Evolutionary conservation across 495 filamentous ascomycete genomes (phyloP).

Genomic region (Penicillium herquei): DNA sequence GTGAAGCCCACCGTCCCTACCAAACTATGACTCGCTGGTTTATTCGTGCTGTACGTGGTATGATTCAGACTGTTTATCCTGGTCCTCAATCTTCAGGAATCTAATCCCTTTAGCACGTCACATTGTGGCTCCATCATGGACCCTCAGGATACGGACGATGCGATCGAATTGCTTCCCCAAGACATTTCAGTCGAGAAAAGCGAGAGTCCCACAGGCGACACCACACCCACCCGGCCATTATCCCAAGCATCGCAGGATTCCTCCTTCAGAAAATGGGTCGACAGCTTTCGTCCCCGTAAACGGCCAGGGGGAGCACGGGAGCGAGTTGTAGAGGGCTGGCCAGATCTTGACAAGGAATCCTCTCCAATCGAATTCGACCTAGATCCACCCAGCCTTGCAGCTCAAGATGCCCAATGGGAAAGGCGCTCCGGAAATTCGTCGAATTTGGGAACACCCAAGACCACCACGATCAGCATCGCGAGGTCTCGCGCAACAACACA

Average conservation of each 20-base stretch:
- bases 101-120: constrained; percentile 3
- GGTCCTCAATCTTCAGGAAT: constrained; percentile 10
- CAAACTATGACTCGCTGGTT: constrained; percentile 15
- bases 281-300: constrained; percentile 48
- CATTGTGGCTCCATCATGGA: constrained; percentile 16
- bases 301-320: constrained; percentile 22
- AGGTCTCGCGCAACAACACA: constrained; percentile 57
- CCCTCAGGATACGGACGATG: constrained; percentile 4
- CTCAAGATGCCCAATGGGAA: constrained; percentile 43
- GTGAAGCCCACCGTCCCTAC: constrained; percentile 15
- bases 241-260: constrained; percentile 7
- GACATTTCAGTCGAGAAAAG: constrained; percentile 17
- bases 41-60: constrained; percentile 5
- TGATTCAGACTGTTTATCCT: background rate
- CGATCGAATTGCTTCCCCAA: background rate
- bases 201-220: background rate
- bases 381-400: background rate
- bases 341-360: constrained; percentile 29
- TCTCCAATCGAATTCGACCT: constrained; percentile 9
- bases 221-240: background rate
- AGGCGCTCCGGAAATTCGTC: constrained; percentile 71
- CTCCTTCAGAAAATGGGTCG: constrained; percentile 56
- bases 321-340: constrained; percentile 43
- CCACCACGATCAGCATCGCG: constrained; percentile 68
- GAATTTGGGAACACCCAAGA: constrained; percentile 73